Evolutionary conservation across 2,329 filamentous ascomycete species (phyloP).

Genomic region (Mollisiaceae sp.): DNA sequence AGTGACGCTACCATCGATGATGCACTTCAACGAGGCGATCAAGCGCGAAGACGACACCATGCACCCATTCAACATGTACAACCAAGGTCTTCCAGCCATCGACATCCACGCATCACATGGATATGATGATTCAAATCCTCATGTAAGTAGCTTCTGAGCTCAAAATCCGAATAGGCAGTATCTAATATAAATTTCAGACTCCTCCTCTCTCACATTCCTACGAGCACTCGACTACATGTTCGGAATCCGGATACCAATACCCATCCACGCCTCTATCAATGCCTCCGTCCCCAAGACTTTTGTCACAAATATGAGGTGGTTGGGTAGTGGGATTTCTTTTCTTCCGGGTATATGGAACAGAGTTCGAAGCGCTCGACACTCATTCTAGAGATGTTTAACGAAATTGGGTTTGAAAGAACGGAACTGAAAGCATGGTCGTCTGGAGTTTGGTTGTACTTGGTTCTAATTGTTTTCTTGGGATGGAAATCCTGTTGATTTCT

Average conservation of each 20-base stretch:
- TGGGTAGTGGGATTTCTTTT: conserved; percentile 23
- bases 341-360: conserved; percentile 32
- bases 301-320: conserved; percentile 40
- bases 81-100: conserved; percentile 65
- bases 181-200: conserved; percentile 57
- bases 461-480: conserved; percentile 21
- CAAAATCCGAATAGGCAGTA: neutral
- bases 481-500: conserved; percentile 13
- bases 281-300: conserved; percentile 67
- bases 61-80: conserved; percentile 67
- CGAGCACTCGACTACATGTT: conserved; percentile 66
- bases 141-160: conserved; percentile 66
- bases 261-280: conserved; percentile 76
- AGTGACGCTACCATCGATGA: conserved; percentile 68
- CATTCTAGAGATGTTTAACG: conserved; percentile 36
- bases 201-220: conserved; percentile 78
- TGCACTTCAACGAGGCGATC: conserved; percentile 65
- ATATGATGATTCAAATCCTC: conserved; percentile 69
- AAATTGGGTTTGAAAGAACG: conserved; percentile 27
- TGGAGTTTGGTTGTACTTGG: conserved; percentile 33
- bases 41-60: conserved; percentile 70
- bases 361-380: conserved; percentile 44
- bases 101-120: conserved; percentile 64
- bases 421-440: conserved; percentile 35
- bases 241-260: conserved; percentile 65